These are phyloP conservation scores for Coemansia asiatica DNA, from an alignment of 192 early-diverging fungal genomes.

Conservation along the genomic window DNA sequence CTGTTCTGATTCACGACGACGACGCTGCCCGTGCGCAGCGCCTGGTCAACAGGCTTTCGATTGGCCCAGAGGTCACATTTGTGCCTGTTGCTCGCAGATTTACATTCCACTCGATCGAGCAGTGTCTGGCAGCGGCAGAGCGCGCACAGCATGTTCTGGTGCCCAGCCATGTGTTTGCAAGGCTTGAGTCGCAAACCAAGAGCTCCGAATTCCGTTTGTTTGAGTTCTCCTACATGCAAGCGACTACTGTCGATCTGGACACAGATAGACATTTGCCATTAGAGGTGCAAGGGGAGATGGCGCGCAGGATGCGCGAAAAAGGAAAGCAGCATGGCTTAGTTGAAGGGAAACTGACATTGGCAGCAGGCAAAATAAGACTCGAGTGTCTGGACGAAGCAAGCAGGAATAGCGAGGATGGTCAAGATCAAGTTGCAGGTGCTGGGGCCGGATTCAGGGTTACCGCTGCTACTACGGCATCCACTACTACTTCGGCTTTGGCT, in stretches of 20 bases:
- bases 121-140: slow-evolving; percentile 30
- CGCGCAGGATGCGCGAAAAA: slow-evolving; percentile 24
- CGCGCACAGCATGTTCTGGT: slow-evolving; percentile 47
- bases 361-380: slow-evolving; percentile 44
- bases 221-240: slow-evolving; percentile 44
- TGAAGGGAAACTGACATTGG: slow-evolving; percentile 29
- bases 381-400: slow-evolving; percentile 8
- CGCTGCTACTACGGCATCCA: not conserved
- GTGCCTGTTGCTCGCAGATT: slow-evolving; percentile 38
- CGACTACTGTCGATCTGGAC: slow-evolving; percentile 42
- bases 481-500: not conserved
- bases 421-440: no score
- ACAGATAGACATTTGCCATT: slow-evolving; percentile 51
- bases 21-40: slow-evolving; percentile 38
- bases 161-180: slow-evolving; percentile 37
- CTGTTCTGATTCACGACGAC: slow-evolving; percentile 48
- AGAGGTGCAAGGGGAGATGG: slow-evolving; percentile 44
- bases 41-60: slow-evolving; percentile 31
- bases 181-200: slow-evolving; percentile 16
- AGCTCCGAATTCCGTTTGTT: slow-evolving; percentile 33
- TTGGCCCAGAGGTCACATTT: slow-evolving; percentile 30
- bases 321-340: slow-evolving; percentile 49
- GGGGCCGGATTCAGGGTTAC: not conserved
- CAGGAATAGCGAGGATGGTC: not conserved
- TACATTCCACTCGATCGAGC: slow-evolving; percentile 37